These are phyloP conservation scores for Phytophthora aleatoria DNA, from an alignment of 352 stramenopile genomes.

Conservation along the genomic window DNA sequence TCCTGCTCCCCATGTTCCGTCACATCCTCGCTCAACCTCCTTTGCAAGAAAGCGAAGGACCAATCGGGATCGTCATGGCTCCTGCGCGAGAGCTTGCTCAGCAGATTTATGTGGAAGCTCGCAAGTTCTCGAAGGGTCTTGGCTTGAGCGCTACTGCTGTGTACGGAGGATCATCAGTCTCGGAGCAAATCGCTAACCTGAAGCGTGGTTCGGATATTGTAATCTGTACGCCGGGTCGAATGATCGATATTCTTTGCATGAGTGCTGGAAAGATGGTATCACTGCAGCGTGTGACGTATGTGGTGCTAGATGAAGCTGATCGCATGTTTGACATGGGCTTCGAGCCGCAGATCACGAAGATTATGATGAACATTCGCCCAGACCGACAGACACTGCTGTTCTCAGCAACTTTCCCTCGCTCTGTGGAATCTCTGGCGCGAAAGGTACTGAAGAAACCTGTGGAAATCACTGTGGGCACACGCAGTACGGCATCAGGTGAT, in stretches of 20 bases:
- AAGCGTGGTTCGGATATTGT: conserved; percentile 98
- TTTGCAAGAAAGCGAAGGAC: conserved; percentile 94
- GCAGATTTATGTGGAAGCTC: conserved; percentile 98
- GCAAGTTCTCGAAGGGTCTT: conserved; percentile 93
- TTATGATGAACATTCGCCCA: conserved; percentile 92
- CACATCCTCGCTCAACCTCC: conserved; percentile 95
- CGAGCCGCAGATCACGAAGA: conserved; percentile 98
- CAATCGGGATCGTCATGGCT: conserved; percentile 98
- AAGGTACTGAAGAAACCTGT: conserved; percentile 94
- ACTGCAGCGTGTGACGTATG: conserved; percentile 96
- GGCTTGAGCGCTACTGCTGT: conserved; percentile 94
- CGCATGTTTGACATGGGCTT: conserved; percentile 99
- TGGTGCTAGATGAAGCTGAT: conserved; percentile 99
- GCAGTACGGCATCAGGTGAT: conserved; percentile 95
- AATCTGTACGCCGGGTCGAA: conserved; percentile 97
- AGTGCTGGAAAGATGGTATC: conserved; percentile 96
- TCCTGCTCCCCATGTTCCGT: conserved; percentile 93
- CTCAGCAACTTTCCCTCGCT: conserved; percentile 97
- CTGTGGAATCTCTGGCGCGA: conserved; percentile 90
- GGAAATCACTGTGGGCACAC: conserved; percentile 96
- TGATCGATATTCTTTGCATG: conserved; percentile 99
- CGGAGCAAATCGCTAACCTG: conserved; percentile 98
- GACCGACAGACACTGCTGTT: conserved; percentile 96
- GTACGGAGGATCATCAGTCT: conserved; percentile 94
- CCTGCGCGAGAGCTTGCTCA: conserved; percentile 97